Conservation (phyloP, 495 filamentous ascomycete genomes). For the Daldinia vernicosa region DNA sequence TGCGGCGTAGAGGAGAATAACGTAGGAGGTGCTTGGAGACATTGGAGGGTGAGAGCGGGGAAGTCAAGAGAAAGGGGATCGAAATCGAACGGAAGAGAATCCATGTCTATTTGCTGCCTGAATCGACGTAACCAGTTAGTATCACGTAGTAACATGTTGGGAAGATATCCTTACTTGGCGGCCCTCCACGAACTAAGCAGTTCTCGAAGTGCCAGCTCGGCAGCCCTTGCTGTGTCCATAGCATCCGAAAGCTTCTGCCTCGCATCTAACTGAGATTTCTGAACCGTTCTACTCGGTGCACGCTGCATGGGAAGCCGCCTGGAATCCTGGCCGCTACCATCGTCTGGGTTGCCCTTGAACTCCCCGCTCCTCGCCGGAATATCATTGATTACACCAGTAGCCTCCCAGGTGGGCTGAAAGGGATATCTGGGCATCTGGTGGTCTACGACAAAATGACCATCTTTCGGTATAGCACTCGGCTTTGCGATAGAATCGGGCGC, state of each 20-base stretch:
- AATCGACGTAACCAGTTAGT: conserved; percentile 38
- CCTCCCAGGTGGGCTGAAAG: conserved; percentile 70
- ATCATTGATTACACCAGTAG: conserved; percentile 83
- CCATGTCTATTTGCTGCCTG: conserved; percentile 57
- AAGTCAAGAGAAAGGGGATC: conserved; percentile 83
- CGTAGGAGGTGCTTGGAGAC: conserved; percentile 79
- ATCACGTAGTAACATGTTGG: neutral
- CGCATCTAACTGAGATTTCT: conserved; percentile 67
- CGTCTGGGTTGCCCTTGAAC: conserved; percentile 41
- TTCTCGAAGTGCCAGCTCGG: conserved; percentile 86
- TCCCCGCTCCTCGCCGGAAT: conserved; percentile 59
- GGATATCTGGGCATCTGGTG: conserved; percentile 65
- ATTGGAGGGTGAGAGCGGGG: conserved; percentile 79
- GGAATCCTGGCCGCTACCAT: conserved; percentile 42
- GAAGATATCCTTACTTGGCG: conserved; percentile 69
- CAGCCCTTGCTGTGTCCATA: conserved; percentile 75
- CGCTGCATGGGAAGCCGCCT: conserved; percentile 51
- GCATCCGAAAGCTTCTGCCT: conserved; percentile 67
- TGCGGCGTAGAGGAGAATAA: conserved; percentile 77
- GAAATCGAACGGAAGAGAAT: conserved; percentile 76
- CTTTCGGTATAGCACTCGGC: conserved; percentile 47
- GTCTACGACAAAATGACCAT: conserved; percentile 55
- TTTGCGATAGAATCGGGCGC: conserved; percentile 33
- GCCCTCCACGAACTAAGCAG: conserved; percentile 80
- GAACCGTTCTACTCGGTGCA: conserved; percentile 54